A percentile compares a stretch with the other conserved stretches of the same genome.
phyloP scores from a whole-genome alignment of 2,329 filamentous ascomycete genomes.

The Neonectria sp. region DNA sequence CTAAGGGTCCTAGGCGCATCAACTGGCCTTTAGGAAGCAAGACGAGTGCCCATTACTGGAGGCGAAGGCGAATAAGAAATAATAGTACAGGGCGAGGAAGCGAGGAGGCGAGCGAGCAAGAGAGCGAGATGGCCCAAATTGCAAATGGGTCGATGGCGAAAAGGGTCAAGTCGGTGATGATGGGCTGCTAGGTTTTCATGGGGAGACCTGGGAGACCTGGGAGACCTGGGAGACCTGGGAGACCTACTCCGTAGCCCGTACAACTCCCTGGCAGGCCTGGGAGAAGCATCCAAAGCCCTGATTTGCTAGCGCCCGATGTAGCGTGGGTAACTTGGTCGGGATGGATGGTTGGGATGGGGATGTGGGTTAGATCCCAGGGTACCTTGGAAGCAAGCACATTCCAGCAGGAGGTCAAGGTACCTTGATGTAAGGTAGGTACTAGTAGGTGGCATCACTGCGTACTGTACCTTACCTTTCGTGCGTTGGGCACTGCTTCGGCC shows the following conservation, averaged over 20 bases:
- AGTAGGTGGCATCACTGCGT: background rate
- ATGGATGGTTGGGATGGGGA: constrained; percentile 16
- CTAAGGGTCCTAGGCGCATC: constrained; percentile 34
- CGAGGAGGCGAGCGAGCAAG: constrained; percentile 29
- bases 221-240: constrained; percentile 16
- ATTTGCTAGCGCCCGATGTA: constrained; percentile 42
- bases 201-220: constrained; percentile 38
- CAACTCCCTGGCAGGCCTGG: constrained; percentile 10
- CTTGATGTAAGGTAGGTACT: background rate
- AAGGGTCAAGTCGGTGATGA: constrained; percentile 48
- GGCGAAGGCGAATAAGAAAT: constrained; percentile 15
- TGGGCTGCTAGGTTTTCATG: constrained; percentile 45
- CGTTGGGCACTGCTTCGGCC: background rate
- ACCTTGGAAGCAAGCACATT: background rate
- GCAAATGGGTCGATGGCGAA: constrained; percentile 48
- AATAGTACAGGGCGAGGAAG: constrained; percentile 34
- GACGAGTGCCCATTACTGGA: constrained; percentile 37
- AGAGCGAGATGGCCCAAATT: constrained; percentile 36
- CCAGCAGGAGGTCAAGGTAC: background rate
- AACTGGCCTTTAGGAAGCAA: constrained; percentile 40
- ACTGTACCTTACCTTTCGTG: too few species aligned
- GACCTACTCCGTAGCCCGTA: background rate
- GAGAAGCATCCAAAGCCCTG: constrained; percentile 31
- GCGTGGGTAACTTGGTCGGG: constrained; percentile 26
- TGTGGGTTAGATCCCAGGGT: constrained; percentile 9